phyloP scores from a whole-genome alignment of 306 rosid species.

The Herpetospermum pedunculosum region DNA sequence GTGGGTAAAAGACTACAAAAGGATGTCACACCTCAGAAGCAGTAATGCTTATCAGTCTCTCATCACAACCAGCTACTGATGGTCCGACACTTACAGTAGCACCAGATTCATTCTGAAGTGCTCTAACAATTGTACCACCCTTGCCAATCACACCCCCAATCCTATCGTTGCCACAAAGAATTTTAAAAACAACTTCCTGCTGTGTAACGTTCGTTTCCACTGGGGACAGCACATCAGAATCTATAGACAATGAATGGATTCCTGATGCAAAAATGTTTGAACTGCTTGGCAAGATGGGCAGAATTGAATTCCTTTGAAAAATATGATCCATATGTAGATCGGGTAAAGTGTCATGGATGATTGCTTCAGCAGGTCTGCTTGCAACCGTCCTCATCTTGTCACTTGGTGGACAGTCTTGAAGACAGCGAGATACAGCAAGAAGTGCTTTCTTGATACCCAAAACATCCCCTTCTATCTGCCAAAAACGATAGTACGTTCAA shows the following conservation, averaged over 20 bases:
- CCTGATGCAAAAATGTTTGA: conserved; percentile 49
- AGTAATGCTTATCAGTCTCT: conserved; percentile 55
- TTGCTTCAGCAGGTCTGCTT: conserved; percentile 44
- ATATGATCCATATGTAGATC: conserved; percentile 40
- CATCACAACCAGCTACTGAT: conserved; percentile 58
- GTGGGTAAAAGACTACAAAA: background rate
- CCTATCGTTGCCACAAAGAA: conserved; percentile 70
- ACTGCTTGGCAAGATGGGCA: conserved; percentile 37
- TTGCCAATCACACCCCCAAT: conserved; percentile 94
- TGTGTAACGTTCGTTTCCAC: conserved; percentile 30
- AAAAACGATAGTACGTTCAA: conserved; percentile 8
- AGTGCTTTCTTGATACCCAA: conserved; percentile 77
- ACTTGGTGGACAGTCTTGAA: conserved; percentile 53
- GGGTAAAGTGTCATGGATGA: conserved; percentile 28
- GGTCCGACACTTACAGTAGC: conserved; percentile 64
- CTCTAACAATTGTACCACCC: conserved; percentile 69
- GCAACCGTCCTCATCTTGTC: conserved; percentile 38
- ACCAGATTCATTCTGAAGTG: conserved; percentile 88
- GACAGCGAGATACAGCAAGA: conserved; percentile 61
- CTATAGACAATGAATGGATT: conserved; percentile 40
- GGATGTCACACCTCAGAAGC: conserved; percentile 71
- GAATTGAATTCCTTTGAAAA: conserved; percentile 32
- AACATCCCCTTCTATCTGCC: conserved; percentile 87
- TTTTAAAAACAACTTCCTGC: conserved; percentile 63
- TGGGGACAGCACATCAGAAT: conserved; percentile 43